Percentiles rank a stretch among this genome's conserved stretches.
phyloP scores from a whole-genome alignment of 2,329 filamentous ascomycete genomes.

The Rachicladosporium sp. region DNA sequence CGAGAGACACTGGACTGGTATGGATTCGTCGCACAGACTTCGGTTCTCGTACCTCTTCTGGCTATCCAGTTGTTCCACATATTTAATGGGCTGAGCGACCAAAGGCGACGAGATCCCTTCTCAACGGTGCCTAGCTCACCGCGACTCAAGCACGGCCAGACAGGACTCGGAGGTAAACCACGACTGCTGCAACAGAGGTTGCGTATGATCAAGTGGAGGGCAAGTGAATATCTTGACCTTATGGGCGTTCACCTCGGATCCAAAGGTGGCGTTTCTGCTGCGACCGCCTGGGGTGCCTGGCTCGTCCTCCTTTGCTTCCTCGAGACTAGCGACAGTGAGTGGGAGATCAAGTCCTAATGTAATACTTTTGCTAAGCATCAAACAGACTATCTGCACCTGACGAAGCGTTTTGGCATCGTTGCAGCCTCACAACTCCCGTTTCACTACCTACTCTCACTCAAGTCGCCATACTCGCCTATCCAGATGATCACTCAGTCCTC shows the following conservation, averaged over 20 bases:
- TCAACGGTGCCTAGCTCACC: conserved; percentile 1
- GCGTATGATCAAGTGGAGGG: conserved; percentile 24
- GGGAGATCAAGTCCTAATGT: background rate
- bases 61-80: conserved; percentile 30
- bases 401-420: conserved; percentile 49
- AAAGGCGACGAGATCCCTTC: conserved; percentile 2
- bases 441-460: conserved; percentile 45
- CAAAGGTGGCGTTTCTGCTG: conserved; percentile 38
- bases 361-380: background rate
- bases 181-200: conserved; percentile 6
- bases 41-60: conserved; percentile 35
- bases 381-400: conserved; percentile 52
- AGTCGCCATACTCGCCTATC: conserved; percentile 38
- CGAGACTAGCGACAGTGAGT: conserved; percentile 41
- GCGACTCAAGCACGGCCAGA: background rate
- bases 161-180: background rate
- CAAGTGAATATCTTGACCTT: conserved; percentile 11
- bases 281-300: conserved; percentile 39
- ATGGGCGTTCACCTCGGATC: conserved; percentile 33
- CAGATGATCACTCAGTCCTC: conserved; percentile 40
- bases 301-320: conserved; percentile 38
- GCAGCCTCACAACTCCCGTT: conserved; percentile 48
- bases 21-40: conserved; percentile 45
- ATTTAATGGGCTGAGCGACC: conserved; percentile 19
- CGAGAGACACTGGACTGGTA: conserved; percentile 43